phyloP scores from a whole-genome alignment of 306 rosid genomes.

The Cicer judaicum region DNA sequence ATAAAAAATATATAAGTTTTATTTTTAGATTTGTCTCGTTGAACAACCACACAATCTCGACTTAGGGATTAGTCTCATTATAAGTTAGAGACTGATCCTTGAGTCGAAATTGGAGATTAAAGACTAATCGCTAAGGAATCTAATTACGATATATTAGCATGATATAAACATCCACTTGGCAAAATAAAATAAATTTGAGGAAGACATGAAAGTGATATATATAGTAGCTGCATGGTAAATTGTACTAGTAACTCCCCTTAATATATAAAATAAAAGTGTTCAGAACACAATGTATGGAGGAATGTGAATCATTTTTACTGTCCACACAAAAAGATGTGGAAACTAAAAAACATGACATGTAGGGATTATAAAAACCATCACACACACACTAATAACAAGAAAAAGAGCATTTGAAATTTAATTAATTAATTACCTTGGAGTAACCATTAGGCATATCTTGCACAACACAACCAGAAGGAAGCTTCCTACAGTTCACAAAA shows the following conservation, averaged over 20 bases:
- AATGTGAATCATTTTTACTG: constrained; percentile 46
- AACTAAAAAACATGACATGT: constrained; percentile 7
- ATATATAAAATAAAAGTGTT: background rate
- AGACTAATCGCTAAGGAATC: background rate
- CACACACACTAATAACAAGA: constrained; percentile 12
- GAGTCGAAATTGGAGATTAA: too few species aligned
- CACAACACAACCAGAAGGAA: constrained; percentile 97
- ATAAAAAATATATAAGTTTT: too few species aligned
- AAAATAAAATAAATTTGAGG: constrained; percentile 40
- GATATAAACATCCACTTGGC: constrained; percentile 34
- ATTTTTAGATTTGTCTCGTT: too few species aligned
- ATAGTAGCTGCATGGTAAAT: constrained; percentile 33
- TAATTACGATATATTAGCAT: background rate
- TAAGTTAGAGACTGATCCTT: too few species aligned
- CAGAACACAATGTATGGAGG: constrained; percentile 35
- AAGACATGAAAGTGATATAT: constrained; percentile 20
- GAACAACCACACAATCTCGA: background rate
- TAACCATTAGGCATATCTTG: constrained; percentile 99
- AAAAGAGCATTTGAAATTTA: background rate
- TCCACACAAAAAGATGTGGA: constrained; percentile 30
- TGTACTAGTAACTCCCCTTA: background rate
- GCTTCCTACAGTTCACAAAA: constrained; percentile 75
- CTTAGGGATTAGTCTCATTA: background rate
- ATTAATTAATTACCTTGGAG: constrained; percentile 72
- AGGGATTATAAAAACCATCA: constrained; percentile 13